Evolutionary conservation across 257 asterid species (phyloP), one percentile per base, ranked within the genome.

Genomic region (Jacaranda mimosifolia): DNA sequence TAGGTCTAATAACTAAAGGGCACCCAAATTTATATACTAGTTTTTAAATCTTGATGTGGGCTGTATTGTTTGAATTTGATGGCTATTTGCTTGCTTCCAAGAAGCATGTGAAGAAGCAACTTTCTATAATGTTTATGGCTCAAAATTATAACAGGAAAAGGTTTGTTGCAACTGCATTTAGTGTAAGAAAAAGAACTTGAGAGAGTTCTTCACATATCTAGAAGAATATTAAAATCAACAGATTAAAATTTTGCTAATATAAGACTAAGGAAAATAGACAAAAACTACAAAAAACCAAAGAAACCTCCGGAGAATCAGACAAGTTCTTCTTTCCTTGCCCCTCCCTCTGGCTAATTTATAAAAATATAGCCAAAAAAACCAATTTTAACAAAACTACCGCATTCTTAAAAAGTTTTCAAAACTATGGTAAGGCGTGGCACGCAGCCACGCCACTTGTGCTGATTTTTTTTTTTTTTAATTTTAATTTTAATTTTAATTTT

Each of bases 121-220:
- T 63, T 63, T 32, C 4, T 51, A 2, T 35, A 72, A 42, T 63
- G 65, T 66, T 45, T 45, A 72, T 56, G 36, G 58, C 64, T 45
- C 64, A 72, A 19, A 64, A 72, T 53, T 46, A 53, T 55, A 60
- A 70, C 68, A 52, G 7, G 40, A 56, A 64, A 57, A 64, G 21
- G 69, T 64, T 49, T 19, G 80, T 59, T 70, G 66, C 81, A 82
- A 74, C 80, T 63, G 67, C 74, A 76, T 76, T 68, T 76, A 67
- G 60, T 76, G 65, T 36, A 62, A 45, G 62, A 59, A 19, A 45
- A 75, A 63, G 39, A 11, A 26, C 17, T 21, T 32, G 10, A 53
- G 11, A 67, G 6, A 26, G 1, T 78, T 70, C 62, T 43, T 67
- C 75, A 57, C 7, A 45, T 40, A 43, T 57, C 70, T 21, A 36